These are phyloP conservation scores for Aphanomyces euteiches DNA, from an alignment of 352 stramenopile genomes.

Conservation along the genomic window DNA sequence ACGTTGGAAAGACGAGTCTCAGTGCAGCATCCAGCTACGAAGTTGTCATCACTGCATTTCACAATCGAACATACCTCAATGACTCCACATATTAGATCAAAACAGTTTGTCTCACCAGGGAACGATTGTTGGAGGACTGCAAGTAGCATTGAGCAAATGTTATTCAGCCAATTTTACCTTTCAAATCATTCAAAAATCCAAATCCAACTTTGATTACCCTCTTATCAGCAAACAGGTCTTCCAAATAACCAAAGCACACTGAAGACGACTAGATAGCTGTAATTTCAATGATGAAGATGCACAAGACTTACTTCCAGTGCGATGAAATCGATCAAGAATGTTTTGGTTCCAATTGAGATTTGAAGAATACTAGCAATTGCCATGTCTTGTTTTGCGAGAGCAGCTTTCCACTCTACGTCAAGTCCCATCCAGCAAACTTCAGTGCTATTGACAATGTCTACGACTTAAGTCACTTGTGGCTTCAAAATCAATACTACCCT, in stretches of 20 bases:
- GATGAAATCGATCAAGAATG: slow-evolving; percentile 26
- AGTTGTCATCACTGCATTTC: neutral
- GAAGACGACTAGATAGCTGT: neutral
- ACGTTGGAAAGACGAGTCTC: neutral
- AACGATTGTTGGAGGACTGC: slow-evolving; percentile 29
- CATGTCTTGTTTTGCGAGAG: slow-evolving; percentile 13
- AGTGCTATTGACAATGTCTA: neutral
- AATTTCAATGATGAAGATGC: too few species aligned
- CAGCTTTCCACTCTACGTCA: slow-evolving; percentile 27
- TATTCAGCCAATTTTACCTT: neutral
- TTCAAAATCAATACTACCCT: neutral
- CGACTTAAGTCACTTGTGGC: neutral
- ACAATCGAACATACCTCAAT: slow-evolving; percentile 15
- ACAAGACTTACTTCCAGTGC: slow-evolving; percentile 10
- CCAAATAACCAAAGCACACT: slow-evolving; percentile 2
- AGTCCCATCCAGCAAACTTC: slow-evolving; percentile 13
- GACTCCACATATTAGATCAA: neutral
- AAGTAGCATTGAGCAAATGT: neutral
- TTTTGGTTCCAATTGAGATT: neutral
- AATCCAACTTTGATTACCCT: slow-evolving; percentile 23
- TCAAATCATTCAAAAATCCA: slow-evolving; percentile 20
- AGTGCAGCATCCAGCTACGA: slow-evolving; percentile 13
- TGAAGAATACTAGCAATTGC: slow-evolving; percentile 24
- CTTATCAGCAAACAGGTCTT: neutral
- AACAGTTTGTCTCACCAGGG: slow-evolving; percentile 1